Conservation (phyloP, 2,329 filamentous ascomycete species). For the Aspergillus ustus region DNA sequence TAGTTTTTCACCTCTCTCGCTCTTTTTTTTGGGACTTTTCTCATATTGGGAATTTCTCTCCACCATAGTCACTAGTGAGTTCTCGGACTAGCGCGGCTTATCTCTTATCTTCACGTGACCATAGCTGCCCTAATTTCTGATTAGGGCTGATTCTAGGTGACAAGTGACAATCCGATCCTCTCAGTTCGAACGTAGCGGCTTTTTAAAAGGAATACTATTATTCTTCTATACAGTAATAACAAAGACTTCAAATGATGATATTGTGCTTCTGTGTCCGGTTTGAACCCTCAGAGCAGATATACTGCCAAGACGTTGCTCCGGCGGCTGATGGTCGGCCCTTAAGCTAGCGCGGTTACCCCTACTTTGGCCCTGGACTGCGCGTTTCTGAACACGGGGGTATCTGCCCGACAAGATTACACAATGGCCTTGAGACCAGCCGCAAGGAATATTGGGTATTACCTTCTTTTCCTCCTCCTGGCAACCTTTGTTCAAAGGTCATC, state of each 20-base stretch:
- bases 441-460: conserved; percentile 29
- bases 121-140: conserved; percentile 20
- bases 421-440: conserved; percentile 32
- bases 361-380: background rate
- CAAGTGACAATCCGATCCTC: background rate
- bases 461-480: conserved; percentile 38
- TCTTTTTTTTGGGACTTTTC: conserved; percentile 36
- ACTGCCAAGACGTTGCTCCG: conserved; percentile 22
- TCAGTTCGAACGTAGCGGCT: background rate
- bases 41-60: conserved; percentile 35
- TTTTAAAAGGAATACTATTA: background rate
- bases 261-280: background rate
- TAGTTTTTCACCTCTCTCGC: conserved; percentile 19
- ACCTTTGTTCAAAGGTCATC: conserved; percentile 46
- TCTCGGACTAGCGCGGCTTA: conserved; percentile 4
- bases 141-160: conserved; percentile 30
- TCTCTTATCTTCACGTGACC: conserved; percentile 30
- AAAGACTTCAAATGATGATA: background rate
- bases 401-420: conserved; percentile 23
- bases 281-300: background rate
- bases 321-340: background rate
- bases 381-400: background rate
- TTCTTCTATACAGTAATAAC: background rate
- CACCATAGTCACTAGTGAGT: conserved; percentile 23
- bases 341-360: background rate